These are phyloP conservation scores for Lactuca saligna DNA, from an alignment of 129 eudicot species.

Conservation along the genomic window DNA sequence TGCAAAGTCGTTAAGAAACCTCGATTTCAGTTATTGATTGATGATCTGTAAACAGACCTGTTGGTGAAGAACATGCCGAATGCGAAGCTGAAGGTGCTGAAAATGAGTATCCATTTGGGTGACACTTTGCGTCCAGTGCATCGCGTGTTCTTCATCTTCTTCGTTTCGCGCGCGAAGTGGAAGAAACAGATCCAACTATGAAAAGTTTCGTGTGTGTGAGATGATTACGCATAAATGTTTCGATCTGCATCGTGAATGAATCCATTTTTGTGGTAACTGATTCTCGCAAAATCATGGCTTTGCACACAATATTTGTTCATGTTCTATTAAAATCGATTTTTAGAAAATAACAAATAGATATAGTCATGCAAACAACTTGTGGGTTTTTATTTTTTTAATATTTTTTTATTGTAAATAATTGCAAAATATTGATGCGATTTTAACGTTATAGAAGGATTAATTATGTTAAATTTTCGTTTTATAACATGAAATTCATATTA, in stretches of 20 bases:
- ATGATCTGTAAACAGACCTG: constrained; percentile 39
- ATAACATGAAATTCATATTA: too few species aligned
- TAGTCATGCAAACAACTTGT: neutral
- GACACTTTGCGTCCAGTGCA: constrained; percentile 46
- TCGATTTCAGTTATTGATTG: neutral
- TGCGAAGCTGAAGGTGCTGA: constrained; percentile 54
- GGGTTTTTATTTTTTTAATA: neutral
- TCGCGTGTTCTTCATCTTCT: constrained; percentile 41
- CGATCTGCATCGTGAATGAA: constrained; percentile 10
- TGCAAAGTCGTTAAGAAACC: neutral
- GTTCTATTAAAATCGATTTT: neutral
- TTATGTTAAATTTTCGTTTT: too few species aligned
- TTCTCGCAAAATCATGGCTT: neutral
- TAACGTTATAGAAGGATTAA: too few species aligned
- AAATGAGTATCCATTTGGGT: constrained; percentile 48
- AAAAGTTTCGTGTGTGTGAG: neutral
- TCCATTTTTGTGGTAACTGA: constrained; percentile 10
- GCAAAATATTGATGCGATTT: neutral
- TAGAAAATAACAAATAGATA: neutral
- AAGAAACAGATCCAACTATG: constrained; percentile 5
- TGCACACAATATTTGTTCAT: neutral
- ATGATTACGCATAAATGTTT: constrained; percentile 1
- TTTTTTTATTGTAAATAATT: too few species aligned
- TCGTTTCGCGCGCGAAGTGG: constrained; percentile 6
- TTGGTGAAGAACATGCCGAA: constrained; percentile 60